Conservation (phyloP, 163 green algal genomes). For the Scenedesmus sp. region DNA sequence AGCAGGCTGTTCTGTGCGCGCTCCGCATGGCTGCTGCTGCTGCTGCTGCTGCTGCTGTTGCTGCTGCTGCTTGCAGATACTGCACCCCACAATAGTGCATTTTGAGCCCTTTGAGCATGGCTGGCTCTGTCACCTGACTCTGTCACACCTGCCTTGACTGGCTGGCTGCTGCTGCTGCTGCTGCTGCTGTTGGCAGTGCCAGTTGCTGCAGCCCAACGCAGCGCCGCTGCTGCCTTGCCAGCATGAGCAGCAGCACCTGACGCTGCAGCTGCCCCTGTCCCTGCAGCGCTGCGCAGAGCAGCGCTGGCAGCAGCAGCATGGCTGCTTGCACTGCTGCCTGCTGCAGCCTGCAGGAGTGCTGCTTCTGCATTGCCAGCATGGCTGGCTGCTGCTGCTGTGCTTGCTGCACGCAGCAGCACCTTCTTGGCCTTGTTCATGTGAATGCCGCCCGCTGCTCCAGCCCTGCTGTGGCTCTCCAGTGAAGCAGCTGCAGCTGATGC, state of each 20-base stretch:
- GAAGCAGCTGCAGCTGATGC: neutral
- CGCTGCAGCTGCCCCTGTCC: neutral
- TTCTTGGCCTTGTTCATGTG: neutral
- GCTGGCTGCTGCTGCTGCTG: slow-evolving; percentile 7
- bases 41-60: neutral
- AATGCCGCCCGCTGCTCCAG: neutral
- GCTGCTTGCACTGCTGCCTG: neutral
- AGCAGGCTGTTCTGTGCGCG: neutral
- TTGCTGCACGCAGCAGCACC: neutral
- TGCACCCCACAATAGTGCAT: neutral
- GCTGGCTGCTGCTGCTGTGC: neutral
- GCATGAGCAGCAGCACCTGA: neutral
- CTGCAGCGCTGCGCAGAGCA: neutral
- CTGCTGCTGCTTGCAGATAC: neutral
- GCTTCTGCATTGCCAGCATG: slow-evolving; percentile 1
- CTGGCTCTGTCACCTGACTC: neutral
- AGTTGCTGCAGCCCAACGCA: neutral
- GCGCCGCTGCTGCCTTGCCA: neutral
- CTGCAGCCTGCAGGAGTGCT: neutral
- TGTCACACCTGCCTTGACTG: neutral
- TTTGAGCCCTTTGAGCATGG: neutral
- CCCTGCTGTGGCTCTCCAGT: neutral
- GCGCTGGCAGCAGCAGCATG: neutral
- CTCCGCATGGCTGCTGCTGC: neutral
- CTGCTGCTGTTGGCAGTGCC: neutral